Conservation (phyloP, 345 rosid genomes). For the Draba incana region DNA sequence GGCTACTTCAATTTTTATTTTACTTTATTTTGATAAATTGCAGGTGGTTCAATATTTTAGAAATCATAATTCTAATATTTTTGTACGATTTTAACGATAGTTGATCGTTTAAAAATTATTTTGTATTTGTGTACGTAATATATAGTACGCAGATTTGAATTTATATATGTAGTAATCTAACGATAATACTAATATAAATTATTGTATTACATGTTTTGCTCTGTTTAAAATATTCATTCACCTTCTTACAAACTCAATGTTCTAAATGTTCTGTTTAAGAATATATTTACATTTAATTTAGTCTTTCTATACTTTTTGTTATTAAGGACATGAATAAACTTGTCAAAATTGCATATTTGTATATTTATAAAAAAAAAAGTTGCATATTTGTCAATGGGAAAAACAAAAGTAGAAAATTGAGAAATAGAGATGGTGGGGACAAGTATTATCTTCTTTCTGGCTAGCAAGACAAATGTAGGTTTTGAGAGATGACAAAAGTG, state of each 20-base stretch:
- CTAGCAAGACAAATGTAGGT: constrained; percentile 44
- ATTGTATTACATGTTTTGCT: too few species aligned
- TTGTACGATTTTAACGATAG: background rate
- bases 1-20: background rate
- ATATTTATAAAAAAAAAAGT: too few species aligned
- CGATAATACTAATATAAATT: too few species aligned
- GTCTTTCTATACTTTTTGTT: too few species aligned
- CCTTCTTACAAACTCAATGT: background rate
- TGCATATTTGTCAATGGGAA: constrained; percentile 23
- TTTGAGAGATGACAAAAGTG: constrained; percentile 39
- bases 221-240: too few species aligned
- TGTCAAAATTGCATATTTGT: constrained; percentile 14
- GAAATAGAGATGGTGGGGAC: constrained; percentile 47
- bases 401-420: constrained; percentile 17
- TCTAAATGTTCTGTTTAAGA: too few species aligned
- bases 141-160: too few species aligned
- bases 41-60: constrained; percentile 7
- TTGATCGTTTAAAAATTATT: background rate
- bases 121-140: too few species aligned
- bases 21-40: background rate
- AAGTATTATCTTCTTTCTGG: constrained; percentile 45
- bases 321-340: background rate
- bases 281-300: too few species aligned
- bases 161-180: too few species aligned
- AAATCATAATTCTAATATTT: background rate